Evolutionary conservation across 2,329 filamentous ascomycete species (phyloP).

Genomic region (Aspergillus glaucus): DNA sequence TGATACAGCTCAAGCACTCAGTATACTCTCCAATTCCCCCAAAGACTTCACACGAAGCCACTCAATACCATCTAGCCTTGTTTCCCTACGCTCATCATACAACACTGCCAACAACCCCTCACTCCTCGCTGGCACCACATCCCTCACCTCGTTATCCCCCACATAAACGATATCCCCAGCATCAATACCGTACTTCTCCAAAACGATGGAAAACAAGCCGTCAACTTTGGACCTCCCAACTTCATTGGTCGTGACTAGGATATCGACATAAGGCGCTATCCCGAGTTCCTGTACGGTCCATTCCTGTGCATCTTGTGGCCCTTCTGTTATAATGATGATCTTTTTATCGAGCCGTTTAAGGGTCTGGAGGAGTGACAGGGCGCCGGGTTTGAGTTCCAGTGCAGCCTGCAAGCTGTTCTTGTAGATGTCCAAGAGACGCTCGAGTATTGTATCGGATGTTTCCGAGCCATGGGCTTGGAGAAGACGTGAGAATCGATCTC

Average conservation of each 20-base stretch:
- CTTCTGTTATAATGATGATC: slow-evolving; percentile 43
- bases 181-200: slow-evolving; percentile 16
- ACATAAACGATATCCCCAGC: slow-evolving; percentile 19
- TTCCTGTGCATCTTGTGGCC: slow-evolving; percentile 44
- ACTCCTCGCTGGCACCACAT: slow-evolving; percentile 19
- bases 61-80: background rate
- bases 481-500: slow-evolving; percentile 33
- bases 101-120: slow-evolving; percentile 20
- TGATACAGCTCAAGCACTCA: background rate
- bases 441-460: background rate
- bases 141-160: slow-evolving; percentile 22
- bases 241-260: slow-evolving; percentile 29
- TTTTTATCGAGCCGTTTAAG: slow-evolving; percentile 33
- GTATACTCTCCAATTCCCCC: background rate
- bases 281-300: slow-evolving; percentile 35
- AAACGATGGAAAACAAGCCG: slow-evolving; percentile 22
- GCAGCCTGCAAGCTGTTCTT: slow-evolving; percentile 6
- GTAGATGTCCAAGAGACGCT: slow-evolving; percentile 10
- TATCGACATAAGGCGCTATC: slow-evolving; percentile 20
- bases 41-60: background rate
- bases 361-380: slow-evolving; percentile 26
- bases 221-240: slow-evolving; percentile 26
- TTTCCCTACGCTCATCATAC: slow-evolving; percentile 11
- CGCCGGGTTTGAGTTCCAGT: slow-evolving; percentile 34
- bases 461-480: slow-evolving; percentile 16